Evolutionary conservation across 2,329 filamentous ascomycete species (phyloP).

Genomic region (Nothophoma quercina): DNA sequence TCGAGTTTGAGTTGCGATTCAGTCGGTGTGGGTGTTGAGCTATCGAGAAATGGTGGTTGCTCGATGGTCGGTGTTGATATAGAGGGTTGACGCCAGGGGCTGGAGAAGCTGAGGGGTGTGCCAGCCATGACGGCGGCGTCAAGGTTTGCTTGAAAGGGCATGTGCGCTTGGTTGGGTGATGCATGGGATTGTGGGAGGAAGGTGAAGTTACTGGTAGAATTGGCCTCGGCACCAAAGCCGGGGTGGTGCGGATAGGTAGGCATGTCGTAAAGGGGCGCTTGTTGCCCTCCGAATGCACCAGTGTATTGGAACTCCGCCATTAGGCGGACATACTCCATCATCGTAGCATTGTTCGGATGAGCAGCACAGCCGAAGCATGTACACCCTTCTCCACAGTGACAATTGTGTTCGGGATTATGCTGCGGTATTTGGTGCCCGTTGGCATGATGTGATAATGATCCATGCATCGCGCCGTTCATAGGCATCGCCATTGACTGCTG

Average conservation of each 20-base stretch:
- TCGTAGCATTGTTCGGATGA: conserved; percentile 73
- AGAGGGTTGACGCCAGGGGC: conserved; percentile 36
- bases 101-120: conserved; percentile 23
- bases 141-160: conserved; percentile 32
- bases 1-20: conserved; percentile 11
- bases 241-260: conserved; percentile 46
- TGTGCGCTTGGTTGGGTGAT: conserved; percentile 27
- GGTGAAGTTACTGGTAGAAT: conserved; percentile 24
- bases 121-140: conserved; percentile 27
- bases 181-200: conserved; percentile 27
- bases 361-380: conserved; percentile 73
- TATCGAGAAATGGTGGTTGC: conserved; percentile 26
- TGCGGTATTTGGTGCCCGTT: conserved; percentile 40
- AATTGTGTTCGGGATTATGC: conserved; percentile 57
- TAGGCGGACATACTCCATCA: conserved; percentile 59
- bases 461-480: conserved; percentile 27
- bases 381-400: conserved; percentile 70
- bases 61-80: conserved; percentile 20
- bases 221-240: conserved; percentile 37
- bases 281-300: conserved; percentile 41
- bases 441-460: conserved; percentile 30
- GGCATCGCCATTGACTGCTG: conserved; percentile 45
- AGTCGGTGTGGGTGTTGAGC: conserved; percentile 17
- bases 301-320: conserved; percentile 48
- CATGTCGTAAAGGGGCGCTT: conserved; percentile 45